Conservation (phyloP, 257 asterid genomes). For the Mentha longifolia region DNA sequence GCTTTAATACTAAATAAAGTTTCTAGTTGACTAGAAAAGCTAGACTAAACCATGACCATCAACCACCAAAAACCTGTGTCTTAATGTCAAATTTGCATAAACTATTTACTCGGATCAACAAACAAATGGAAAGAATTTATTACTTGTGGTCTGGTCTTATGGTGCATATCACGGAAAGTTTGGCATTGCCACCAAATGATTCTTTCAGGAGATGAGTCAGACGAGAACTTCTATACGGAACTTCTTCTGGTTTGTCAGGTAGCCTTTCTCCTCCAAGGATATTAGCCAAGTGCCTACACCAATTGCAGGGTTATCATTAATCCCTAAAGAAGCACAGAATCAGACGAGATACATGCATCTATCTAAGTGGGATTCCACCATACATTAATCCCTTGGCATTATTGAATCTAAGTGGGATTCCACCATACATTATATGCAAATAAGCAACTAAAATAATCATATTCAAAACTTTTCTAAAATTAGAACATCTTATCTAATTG, state of each 20-base stretch:
- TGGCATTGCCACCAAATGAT: conserved; percentile 89
- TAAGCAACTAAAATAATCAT: neutral
- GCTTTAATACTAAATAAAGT: neutral
- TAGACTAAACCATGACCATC: neutral
- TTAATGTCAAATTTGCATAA: neutral
- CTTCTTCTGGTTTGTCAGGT: conserved; percentile 48
- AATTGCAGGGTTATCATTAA: conserved; percentile 34
- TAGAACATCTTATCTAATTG: neutral
- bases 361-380: too few relatives aligned
- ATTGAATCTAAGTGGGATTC: neutral
- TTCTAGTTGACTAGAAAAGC: neutral
- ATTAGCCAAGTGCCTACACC: conserved; percentile 75
- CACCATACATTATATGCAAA: neutral
- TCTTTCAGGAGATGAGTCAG: conserved; percentile 80
- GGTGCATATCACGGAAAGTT: conserved; percentile 72
- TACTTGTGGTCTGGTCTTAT: conserved; percentile 74
- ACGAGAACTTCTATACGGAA: conserved; percentile 57
- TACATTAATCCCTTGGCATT: too few relatives aligned
- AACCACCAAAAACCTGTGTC: too few relatives aligned
- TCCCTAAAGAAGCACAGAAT: neutral
- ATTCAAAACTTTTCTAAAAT: neutral
- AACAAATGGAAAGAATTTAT: conserved; percentile 15
- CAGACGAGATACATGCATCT: too few relatives aligned
- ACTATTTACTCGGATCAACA: neutral
- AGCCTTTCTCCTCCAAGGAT: conserved; percentile 54